phyloP scores from a whole-genome alignment of 805 yeast genomes.

The Monosporozyma unispora region DNA sequence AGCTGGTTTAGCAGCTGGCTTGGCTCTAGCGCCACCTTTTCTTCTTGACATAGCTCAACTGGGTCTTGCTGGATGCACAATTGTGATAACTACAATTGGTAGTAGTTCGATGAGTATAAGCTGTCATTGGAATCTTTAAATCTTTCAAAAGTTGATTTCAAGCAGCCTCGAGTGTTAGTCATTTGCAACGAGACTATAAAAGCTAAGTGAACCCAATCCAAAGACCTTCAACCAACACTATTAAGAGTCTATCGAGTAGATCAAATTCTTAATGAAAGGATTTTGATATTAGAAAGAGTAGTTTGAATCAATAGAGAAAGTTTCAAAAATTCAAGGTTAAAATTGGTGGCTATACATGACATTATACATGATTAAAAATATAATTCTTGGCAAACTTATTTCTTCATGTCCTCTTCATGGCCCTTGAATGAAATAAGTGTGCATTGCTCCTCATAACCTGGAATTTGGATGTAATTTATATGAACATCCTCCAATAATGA shows the following conservation, averaged over 20 bases:
- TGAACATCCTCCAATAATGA: slow-evolving; percentile 44
- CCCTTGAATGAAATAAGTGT: slow-evolving; percentile 66
- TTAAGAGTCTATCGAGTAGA: too few species aligned
- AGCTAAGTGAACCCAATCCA: background rate
- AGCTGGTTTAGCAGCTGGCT: slow-evolving; percentile 8
- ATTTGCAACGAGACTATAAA: background rate
- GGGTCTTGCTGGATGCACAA: too few species aligned
- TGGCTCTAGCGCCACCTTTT: slow-evolving; percentile 11
- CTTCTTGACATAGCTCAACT: slow-evolving; percentile 17
- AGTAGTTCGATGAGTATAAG: background rate
- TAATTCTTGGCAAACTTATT: background rate
- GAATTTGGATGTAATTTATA: slow-evolving; percentile 65
- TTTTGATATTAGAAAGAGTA: background rate
- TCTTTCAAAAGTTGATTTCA: background rate
- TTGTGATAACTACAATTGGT: background rate
- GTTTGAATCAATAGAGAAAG: background rate
- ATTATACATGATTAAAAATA: background rate
- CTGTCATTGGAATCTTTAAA: background rate
- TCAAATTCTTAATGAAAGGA: too few species aligned
- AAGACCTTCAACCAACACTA: too few species aligned
- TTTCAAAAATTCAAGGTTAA: background rate
- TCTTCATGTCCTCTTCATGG: slow-evolving; percentile 4
- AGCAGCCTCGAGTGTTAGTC: background rate
- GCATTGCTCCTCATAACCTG: slow-evolving; percentile 73
- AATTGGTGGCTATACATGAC: background rate